phyloP scores from a whole-genome alignment of 495 filamentous ascomycete species.

The Penicillium turbatum region DNA sequence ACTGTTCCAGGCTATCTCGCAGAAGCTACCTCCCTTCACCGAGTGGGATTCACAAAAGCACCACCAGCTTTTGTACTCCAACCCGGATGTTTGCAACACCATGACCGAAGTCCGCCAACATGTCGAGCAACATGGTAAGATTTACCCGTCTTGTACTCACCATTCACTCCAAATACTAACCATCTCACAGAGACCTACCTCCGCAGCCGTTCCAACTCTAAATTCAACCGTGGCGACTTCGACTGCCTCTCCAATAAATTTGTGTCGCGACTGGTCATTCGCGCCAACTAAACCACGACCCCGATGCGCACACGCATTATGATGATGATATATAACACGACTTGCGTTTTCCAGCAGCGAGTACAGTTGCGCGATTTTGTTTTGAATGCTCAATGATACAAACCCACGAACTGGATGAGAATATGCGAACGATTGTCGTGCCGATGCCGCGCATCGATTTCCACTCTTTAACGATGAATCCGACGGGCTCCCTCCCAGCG shows the following conservation, averaged over 20 bases:
- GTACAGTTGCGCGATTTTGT: slow-evolving; percentile 14
- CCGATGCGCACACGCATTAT: slow-evolving; percentile 41
- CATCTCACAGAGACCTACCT: slow-evolving; percentile 55
- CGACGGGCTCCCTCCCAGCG: slow-evolving; percentile 17
- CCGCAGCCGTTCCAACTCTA: slow-evolving; percentile 52
- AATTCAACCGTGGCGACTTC: slow-evolving; percentile 85
- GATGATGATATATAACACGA: slow-evolving; percentile 30
- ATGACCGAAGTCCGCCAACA: slow-evolving; percentile 90
- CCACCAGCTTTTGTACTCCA: slow-evolving; percentile 79
- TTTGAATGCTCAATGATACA: slow-evolving; percentile 10
- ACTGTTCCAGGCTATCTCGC: slow-evolving; percentile 91
- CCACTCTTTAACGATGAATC: slow-evolving; percentile 19
- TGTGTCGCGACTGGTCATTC: slow-evolving; percentile 87
- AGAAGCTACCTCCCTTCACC: slow-evolving; percentile 81
- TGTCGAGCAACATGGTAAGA: slow-evolving; percentile 82
- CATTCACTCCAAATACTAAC: slow-evolving; percentile 20
- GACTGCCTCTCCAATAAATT: slow-evolving; percentile 94
- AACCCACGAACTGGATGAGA: slow-evolving; percentile 21
- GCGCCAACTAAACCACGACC: slow-evolving; percentile 65
- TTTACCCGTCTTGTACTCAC: not conserved
- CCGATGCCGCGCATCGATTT: slow-evolving; percentile 23
- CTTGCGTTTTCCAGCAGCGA: slow-evolving; percentile 20
- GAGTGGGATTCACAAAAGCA: slow-evolving; percentile 91
- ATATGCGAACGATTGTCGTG: slow-evolving; percentile 20
- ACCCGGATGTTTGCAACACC: slow-evolving; percentile 82